Evolutionary conservation across 805 yeast species (phyloP).

Genomic region (Brettanomyces nanus): DNA sequence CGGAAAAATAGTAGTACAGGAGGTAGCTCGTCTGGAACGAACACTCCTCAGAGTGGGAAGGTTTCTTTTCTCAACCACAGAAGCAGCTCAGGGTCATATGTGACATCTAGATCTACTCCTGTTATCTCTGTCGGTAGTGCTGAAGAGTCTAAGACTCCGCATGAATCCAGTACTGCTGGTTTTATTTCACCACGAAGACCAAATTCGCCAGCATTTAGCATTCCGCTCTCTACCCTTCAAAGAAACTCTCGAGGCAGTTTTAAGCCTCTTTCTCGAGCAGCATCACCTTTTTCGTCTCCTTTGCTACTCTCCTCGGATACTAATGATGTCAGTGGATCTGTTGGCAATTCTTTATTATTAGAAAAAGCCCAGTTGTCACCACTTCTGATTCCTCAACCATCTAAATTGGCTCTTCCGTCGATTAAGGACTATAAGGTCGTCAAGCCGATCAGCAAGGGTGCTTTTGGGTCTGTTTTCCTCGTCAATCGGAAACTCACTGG

Average conservation of each 20-base stretch:
- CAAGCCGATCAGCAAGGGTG: slow-evolving; percentile 94
- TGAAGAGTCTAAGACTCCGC: slow-evolving; percentile 9
- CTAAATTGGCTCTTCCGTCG: slow-evolving; percentile 52
- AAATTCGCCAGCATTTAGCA: slow-evolving; percentile 44
- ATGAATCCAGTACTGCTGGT: slow-evolving; percentile 14
- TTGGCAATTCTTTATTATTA: not conserved
- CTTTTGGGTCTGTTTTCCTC: slow-evolving; percentile 90
- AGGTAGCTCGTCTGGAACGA: slow-evolving; percentile 12
- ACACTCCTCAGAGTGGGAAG: slow-evolving; percentile 15
- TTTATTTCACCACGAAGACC: slow-evolving; percentile 47
- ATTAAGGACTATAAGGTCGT: slow-evolving; percentile 84
- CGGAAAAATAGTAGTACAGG: not conserved
- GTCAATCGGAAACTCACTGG: slow-evolving; percentile 82
- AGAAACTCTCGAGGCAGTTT: slow-evolving; percentile 31
- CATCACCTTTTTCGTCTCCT: slow-evolving; percentile 54
- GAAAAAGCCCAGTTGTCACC: slow-evolving; percentile 74
- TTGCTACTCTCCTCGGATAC: slow-evolving; percentile 40
- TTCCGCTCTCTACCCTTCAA: slow-evolving; percentile 57
- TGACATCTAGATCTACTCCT: slow-evolving; percentile 21
- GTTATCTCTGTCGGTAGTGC: slow-evolving; percentile 17
- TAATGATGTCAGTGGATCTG: not conserved
- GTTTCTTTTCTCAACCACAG: no score
- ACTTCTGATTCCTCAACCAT: slow-evolving; percentile 56
- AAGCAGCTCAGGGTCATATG: no score
- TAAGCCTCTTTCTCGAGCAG: slow-evolving; percentile 16